Percentiles rank a stretch among this genome's conserved stretches.
These are phyloP conservation scores for Lentinus brumalis DNA, from an alignment of 768 basidiomycete species.

Conservation along the genomic window DNA sequence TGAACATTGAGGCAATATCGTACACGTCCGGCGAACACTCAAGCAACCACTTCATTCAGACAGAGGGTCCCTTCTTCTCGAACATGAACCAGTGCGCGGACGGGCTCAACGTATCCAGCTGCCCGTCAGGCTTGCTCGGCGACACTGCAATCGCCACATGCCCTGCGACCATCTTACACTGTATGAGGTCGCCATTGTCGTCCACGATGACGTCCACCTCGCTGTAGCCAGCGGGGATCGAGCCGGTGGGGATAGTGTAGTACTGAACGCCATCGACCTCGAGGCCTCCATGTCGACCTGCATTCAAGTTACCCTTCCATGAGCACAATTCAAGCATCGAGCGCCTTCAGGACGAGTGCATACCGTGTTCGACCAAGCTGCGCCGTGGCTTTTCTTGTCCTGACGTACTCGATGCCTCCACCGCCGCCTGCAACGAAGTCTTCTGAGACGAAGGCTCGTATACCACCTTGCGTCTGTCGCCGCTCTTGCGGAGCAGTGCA, in stretches of 20 bases:
- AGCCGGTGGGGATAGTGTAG: background rate
- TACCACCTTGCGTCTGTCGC: too few species aligned
- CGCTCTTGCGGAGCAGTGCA: too few species aligned
- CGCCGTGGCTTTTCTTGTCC: too few species aligned
- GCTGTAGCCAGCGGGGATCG: slow-evolving; percentile 7
- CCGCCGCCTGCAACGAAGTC: too few species aligned
- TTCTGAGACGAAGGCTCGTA: too few species aligned
- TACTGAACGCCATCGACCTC: slow-evolving; percentile 10
- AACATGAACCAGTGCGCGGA: slow-evolving; percentile 13
- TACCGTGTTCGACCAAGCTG: too few species aligned
- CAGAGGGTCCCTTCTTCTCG: background rate
- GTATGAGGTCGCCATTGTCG: background rate
- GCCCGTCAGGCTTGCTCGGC: background rate
- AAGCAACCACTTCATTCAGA: too few species aligned
- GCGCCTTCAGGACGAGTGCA: too few species aligned
- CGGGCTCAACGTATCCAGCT: background rate
- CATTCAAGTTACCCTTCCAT: background rate
- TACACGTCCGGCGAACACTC: too few species aligned
- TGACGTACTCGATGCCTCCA: too few species aligned
- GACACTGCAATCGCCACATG: slow-evolving; percentile 7
- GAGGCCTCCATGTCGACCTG: background rate
- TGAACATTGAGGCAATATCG: too few species aligned
- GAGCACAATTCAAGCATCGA: background rate
- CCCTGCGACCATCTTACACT: slow-evolving; percentile 16
- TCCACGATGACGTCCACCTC: slow-evolving; percentile 8